Evolutionary conservation across 495 filamentous ascomycete species (phyloP).

Genomic region (Friedmanniomyces simplex): DNA sequence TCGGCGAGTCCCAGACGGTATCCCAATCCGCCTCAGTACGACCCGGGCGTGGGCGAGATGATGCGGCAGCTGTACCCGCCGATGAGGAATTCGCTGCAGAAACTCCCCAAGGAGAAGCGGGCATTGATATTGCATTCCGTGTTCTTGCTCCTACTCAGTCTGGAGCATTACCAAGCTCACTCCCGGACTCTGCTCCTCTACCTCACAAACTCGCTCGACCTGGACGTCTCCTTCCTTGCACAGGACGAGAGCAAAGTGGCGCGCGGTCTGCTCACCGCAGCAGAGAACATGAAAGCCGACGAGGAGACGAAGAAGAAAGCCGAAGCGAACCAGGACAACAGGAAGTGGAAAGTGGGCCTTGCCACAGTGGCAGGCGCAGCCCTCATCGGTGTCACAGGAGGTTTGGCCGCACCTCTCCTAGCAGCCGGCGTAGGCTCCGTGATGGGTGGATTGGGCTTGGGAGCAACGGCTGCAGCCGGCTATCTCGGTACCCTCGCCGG

Average conservation of each 20-base stretch:
- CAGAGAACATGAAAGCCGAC: constrained; percentile 57
- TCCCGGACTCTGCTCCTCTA: constrained; percentile 32
- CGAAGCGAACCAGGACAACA: constrained; percentile 52
- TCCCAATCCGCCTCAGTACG: constrained; percentile 19
- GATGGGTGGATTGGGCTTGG: constrained; percentile 71
- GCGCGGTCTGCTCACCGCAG: constrained; percentile 59
- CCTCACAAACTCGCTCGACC: constrained; percentile 26
- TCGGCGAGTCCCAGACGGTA: background rate
- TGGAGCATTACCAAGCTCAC: constrained; percentile 33
- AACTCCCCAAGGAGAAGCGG: constrained; percentile 25
- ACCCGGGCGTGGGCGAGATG: constrained; percentile 19
- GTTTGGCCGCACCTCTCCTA: constrained; percentile 70
- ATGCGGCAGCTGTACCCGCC: constrained; percentile 29
- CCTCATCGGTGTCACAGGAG: constrained; percentile 70
- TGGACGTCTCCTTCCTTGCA: constrained; percentile 25
- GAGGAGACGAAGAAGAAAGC: constrained; percentile 55
- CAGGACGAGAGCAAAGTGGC: constrained; percentile 43
- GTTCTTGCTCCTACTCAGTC: constrained; percentile 30
- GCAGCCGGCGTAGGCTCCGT: constrained; percentile 74
- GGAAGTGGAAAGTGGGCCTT: constrained; percentile 74
- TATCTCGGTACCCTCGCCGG: constrained; percentile 71
- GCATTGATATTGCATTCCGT: constrained; percentile 30
- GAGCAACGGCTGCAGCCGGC: constrained; percentile 64
- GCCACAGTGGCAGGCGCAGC: constrained; percentile 70
- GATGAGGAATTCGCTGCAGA: constrained; percentile 20